Percentiles rank a stretch among this genome's conserved stretches.
phyloP scores from a whole-genome alignment of 2,329 filamentous ascomycete genomes.

The Stachybotrys echinatus region DNA sequence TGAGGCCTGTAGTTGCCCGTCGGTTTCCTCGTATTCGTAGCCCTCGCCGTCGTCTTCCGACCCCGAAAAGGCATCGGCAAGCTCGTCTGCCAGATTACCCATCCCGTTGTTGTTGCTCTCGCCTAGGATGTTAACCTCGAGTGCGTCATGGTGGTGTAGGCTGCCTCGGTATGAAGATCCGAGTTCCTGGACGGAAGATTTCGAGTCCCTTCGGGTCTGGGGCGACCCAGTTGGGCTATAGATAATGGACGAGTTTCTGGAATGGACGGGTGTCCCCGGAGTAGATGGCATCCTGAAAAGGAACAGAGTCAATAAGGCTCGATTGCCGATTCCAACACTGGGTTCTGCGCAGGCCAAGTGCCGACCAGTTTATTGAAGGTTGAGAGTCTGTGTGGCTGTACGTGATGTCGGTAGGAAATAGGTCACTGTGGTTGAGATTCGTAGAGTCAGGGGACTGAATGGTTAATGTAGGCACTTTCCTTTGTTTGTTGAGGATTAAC shows the following conservation, averaged over 20 bases:
- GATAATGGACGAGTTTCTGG: slow-evolving; percentile 50
- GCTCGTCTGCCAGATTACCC: slow-evolving; percentile 75
- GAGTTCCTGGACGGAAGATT: slow-evolving; percentile 45
- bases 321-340: background rate
- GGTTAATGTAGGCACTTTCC: too few species aligned
- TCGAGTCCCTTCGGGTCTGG: slow-evolving; percentile 41
- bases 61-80: slow-evolving; percentile 67
- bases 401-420: too few species aligned
- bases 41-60: slow-evolving; percentile 56
- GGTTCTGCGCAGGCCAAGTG: too few species aligned
- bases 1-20: background rate
- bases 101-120: slow-evolving; percentile 50
- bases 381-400: too few species aligned
- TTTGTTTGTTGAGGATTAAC: too few species aligned
- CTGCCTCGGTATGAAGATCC: slow-evolving; percentile 42
- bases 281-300: slow-evolving; percentile 30
- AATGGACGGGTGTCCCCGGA: slow-evolving; percentile 54
- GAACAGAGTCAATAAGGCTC: background rate
- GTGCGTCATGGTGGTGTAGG: slow-evolving; percentile 41
- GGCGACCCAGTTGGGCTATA: slow-evolving; percentile 44
- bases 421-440: too few species aligned
- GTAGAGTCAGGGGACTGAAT: too few species aligned
- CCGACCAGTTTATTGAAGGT: too few species aligned
- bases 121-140: slow-evolving; percentile 41
- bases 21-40: slow-evolving; percentile 13